phyloP scores from a whole-genome alignment of 1,139 yeast species.

The Blastobotrys aristatus region DNA sequence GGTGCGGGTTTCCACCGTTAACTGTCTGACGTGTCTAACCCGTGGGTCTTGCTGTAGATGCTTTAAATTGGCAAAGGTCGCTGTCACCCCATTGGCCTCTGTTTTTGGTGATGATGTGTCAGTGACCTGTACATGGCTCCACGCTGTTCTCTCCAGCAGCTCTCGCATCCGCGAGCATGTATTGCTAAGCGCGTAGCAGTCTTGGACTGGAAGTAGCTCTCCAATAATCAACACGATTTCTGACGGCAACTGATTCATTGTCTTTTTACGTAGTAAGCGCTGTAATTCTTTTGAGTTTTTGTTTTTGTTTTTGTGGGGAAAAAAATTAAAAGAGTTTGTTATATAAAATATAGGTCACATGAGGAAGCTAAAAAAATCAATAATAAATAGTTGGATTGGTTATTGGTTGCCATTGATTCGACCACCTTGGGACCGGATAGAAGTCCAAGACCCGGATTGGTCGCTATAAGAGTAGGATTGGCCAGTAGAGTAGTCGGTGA shows the following conservation, averaged over 20 bases:
- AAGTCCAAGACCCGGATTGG: conserved; percentile 11
- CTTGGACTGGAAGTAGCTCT: neutral
- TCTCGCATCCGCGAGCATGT: neutral
- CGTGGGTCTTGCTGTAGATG: neutral
- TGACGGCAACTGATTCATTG: conserved; percentile 1
- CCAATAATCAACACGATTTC: conserved; percentile 1
- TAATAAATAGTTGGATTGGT: neutral
- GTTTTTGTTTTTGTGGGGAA: no score
- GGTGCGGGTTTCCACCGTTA: neutral
- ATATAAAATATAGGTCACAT: no score
- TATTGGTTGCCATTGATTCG: conserved; percentile 4
- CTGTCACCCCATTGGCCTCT: neutral
- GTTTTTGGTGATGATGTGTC: neutral
- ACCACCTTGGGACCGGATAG: conserved; percentile 11
- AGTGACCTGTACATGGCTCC: neutral
- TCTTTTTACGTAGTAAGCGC: neutral
- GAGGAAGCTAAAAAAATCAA: neutral
- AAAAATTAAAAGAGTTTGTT: neutral
- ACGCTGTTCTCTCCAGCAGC: neutral
- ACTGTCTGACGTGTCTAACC: neutral
- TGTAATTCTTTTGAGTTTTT: neutral
- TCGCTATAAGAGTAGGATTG: conserved; percentile 1
- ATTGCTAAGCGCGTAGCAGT: neutral
- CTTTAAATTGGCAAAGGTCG: neutral
- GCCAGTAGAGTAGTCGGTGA: conserved; percentile 11